Conservation (phyloP, 2,329 filamentous ascomycete species). For the Aspergillus calidoustus region DNA sequence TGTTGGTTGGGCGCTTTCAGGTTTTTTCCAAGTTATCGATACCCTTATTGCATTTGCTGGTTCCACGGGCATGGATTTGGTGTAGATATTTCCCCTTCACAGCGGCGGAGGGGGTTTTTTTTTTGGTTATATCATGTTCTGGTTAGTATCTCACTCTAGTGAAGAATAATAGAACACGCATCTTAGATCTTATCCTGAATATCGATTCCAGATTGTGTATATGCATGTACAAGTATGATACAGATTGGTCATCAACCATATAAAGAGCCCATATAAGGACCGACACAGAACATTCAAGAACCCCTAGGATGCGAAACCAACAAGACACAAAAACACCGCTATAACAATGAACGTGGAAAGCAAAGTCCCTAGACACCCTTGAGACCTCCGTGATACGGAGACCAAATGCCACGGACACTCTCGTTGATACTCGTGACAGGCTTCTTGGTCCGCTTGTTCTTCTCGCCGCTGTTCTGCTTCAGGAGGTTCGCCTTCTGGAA, state of each 20-base stretch:
- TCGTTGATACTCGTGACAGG: slow-evolving; percentile 66
- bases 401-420: slow-evolving; percentile 69
- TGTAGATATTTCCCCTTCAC: slow-evolving; percentile 15
- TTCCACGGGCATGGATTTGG: slow-evolving; percentile 3
- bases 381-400: slow-evolving; percentile 63
- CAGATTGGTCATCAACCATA: slow-evolving; percentile 28
- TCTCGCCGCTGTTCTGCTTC: slow-evolving; percentile 53
- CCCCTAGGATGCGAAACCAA: slow-evolving; percentile 19
- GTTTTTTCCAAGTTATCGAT: slow-evolving; percentile 25
- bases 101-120: not conserved
- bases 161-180: not conserved
- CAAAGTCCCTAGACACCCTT: slow-evolving; percentile 50
- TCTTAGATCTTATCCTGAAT: not conserved
- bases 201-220: slow-evolving; percentile 9
- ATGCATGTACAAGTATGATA: slow-evolving; percentile 31
- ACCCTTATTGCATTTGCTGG: slow-evolving; percentile 23
- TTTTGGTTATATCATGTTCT: slow-evolving; percentile 14
- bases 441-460: slow-evolving; percentile 59
- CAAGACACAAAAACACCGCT: slow-evolving; percentile 25
- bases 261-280: slow-evolving; percentile 28
- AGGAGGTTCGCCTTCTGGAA: slow-evolving; percentile 70
- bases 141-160: not conserved
- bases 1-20: slow-evolving; percentile 17
- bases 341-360: slow-evolving; percentile 21
- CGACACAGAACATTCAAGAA: slow-evolving; percentile 32